Conservation (phyloP, 1,139 yeast species). For the Eremothecium sinecaudum region DNA sequence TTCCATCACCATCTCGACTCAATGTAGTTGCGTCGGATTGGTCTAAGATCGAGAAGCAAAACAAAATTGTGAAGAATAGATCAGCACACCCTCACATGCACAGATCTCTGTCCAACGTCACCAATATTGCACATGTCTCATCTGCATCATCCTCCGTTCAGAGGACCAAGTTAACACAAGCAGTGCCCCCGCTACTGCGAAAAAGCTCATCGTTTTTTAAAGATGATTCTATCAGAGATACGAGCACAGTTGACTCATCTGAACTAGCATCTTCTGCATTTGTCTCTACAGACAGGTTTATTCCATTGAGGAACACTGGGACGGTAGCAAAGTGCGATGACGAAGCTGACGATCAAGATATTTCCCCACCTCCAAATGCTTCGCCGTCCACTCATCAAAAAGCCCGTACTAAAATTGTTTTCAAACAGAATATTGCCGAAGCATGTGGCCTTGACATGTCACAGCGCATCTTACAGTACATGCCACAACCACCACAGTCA, state of each 20-base stretch:
- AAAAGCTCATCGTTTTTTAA: conserved; percentile 29
- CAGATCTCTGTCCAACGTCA: conserved; percentile 11
- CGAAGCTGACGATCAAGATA: conserved; percentile 30
- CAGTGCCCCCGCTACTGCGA: conserved; percentile 25
- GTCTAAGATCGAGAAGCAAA: conserved; percentile 23
- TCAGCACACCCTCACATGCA: conserved; percentile 7
- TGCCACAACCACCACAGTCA: conserved; percentile 70
- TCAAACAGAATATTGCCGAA: conserved; percentile 81
- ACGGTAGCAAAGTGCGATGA: conserved; percentile 25
- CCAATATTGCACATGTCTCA: conserved; percentile 7
- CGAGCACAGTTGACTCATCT: conserved; percentile 7
- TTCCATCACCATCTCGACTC: conserved; percentile 40
- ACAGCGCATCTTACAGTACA: conserved; percentile 76
- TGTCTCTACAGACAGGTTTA: conserved; percentile 37
- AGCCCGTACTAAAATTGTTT: conserved; percentile 61
- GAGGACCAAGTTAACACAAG: conserved; percentile 8
- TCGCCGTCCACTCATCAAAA: conserved; percentile 48
- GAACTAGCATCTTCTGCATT: conserved; percentile 7
- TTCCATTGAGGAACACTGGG: conserved; percentile 43
- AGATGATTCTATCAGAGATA: conserved; percentile 15
- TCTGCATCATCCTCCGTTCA: conserved; percentile 4
- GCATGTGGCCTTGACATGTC: conserved; percentile 88
- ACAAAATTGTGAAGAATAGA: conserved; percentile 16
- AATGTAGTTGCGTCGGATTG: conserved; percentile 39
- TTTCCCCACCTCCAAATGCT: conserved; percentile 37